Evolutionary conservation across 805 yeast species (phyloP).

Genomic region (Candida arabinofermentans): DNA sequence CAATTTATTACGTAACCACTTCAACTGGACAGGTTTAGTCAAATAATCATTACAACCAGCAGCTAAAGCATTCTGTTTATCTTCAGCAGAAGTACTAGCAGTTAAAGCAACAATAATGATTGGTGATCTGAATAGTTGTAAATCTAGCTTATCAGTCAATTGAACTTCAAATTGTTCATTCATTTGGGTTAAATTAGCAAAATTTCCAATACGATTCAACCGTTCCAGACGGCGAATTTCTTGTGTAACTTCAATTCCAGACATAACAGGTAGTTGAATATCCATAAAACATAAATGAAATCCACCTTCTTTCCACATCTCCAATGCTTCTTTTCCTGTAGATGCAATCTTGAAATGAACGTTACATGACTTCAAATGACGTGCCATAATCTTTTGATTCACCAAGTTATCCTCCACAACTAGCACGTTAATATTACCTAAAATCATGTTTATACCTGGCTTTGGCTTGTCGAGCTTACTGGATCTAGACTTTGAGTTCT

Average conservation of each 20-base stretch:
- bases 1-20: conserved; percentile 90
- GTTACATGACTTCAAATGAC: conserved; percentile 79
- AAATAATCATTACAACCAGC: conserved; percentile 97
- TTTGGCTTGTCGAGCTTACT: conserved; percentile 17
- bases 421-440: conserved; percentile 85
- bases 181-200: conserved; percentile 19
- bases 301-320: conserved; percentile 92
- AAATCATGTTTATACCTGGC: conserved; percentile 53
- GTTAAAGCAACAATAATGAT: conserved; percentile 98
- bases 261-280: conserved; percentile 91
- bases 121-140: conserved; percentile 74
- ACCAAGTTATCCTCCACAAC: conserved; percentile 96
- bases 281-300: conserved; percentile 95
- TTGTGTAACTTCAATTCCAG: conserved; percentile 93
- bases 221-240: conserved; percentile 85
- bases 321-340: conserved; percentile 93
- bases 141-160: conserved; percentile 53
- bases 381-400: conserved; percentile 86
- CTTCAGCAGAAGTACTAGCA: conserved; percentile 82
- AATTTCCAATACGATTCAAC: conserved; percentile 71
- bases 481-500: background rate
- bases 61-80: conserved; percentile 84
- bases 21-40: conserved; percentile 92
- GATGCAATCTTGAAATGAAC: conserved; percentile 84
- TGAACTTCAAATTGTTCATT: conserved; percentile 5